Percentiles rank a stretch among this genome's conserved stretches.
phyloP scores from a whole-genome alignment of 495 filamentous ascomycete genomes.

The Penicillium soppii region DNA sequence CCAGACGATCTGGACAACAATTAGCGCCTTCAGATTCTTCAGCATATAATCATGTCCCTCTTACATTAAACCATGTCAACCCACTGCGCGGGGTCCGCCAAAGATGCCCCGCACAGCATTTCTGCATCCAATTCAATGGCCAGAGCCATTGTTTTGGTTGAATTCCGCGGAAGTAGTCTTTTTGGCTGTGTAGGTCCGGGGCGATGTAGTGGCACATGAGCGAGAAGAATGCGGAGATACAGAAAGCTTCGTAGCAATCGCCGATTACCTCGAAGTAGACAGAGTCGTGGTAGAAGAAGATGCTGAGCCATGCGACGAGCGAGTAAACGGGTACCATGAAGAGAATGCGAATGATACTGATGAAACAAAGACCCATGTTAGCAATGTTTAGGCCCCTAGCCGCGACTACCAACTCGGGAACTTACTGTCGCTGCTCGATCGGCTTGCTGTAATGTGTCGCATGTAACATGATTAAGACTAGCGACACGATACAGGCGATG shows the following conservation, averaged over 20 bases:
- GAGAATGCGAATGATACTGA: conserved; percentile 85
- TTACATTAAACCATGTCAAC: conserved; percentile 87
- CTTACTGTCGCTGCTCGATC: conserved; percentile 75
- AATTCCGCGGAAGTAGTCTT: conserved; percentile 78
- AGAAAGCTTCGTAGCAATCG: conserved; percentile 91
- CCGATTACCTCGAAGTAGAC: conserved; percentile 81
- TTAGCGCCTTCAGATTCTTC: conserved; percentile 1
- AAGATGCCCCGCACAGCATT: conserved; percentile 62
- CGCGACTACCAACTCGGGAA: neutral
- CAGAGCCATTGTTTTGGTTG: conserved; percentile 71
- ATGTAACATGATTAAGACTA: conserved; percentile 68
- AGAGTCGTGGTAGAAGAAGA: conserved; percentile 73
- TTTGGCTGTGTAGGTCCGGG: conserved; percentile 78
- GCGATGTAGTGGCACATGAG: conserved; percentile 82
- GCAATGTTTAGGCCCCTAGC: neutral
- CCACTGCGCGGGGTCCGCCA: conserved; percentile 79
- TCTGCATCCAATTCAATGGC: conserved; percentile 64
- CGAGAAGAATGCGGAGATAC: conserved; percentile 89
- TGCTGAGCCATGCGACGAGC: conserved; percentile 72
- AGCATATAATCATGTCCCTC: conserved; percentile 2
- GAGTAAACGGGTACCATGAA: conserved; percentile 90
- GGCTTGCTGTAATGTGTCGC: conserved; percentile 81
- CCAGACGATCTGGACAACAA: conserved; percentile 67
- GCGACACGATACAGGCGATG: conserved; percentile 42
- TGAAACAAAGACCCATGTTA: conserved; percentile 25